Evolutionary conservation across 2,329 filamentous ascomycete species (phyloP).

Genomic region (Penicillium glabrum): DNA sequence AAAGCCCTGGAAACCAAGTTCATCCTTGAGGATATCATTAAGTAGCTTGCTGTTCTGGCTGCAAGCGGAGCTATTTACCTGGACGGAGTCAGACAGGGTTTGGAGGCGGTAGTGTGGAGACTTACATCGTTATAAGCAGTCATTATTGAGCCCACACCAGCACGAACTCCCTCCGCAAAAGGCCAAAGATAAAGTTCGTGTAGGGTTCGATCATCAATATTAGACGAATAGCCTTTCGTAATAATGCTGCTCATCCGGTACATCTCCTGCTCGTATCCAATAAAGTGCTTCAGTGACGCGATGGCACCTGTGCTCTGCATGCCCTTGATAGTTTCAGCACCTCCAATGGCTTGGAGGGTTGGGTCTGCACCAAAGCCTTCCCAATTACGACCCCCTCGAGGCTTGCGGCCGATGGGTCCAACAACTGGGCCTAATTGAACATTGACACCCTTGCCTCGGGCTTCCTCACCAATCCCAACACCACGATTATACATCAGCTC

Average conservation of each 20-base stretch:
- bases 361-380: conserved; percentile 73
- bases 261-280: conserved; percentile 51
- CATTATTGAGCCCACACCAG: conserved; percentile 50
- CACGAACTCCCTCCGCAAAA: conserved; percentile 50
- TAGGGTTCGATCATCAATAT: conserved; percentile 52
- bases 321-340: conserved; percentile 54
- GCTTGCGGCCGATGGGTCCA: conserved; percentile 70
- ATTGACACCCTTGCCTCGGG: conserved; percentile 71
- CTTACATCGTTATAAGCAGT: conserved; percentile 44
- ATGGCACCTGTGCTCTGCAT: conserved; percentile 59
- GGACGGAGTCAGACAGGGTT: not conserved
- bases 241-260: conserved; percentile 50
- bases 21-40: conserved; percentile 70
- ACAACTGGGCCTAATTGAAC: conserved; percentile 70
- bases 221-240: conserved; percentile 45
- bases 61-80: conserved; percentile 65
- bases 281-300: conserved; percentile 58
- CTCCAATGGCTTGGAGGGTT: conserved; percentile 58
- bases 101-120: not conserved
- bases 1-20: conserved; percentile 70
- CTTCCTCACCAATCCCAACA: conserved; percentile 68
- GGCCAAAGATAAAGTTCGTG: conserved; percentile 50
- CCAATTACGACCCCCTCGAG: conserved; percentile 72
- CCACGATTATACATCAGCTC: conserved; percentile 67
- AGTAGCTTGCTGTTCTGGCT: conserved; percentile 69